A percentile compares a stretch with the other conserved stretches of the same genome.
These are phyloP conservation scores for Mortierella sp. DNA, from an alignment of 371 early-diverging fungal species.

Conservation along the genomic window DNA sequence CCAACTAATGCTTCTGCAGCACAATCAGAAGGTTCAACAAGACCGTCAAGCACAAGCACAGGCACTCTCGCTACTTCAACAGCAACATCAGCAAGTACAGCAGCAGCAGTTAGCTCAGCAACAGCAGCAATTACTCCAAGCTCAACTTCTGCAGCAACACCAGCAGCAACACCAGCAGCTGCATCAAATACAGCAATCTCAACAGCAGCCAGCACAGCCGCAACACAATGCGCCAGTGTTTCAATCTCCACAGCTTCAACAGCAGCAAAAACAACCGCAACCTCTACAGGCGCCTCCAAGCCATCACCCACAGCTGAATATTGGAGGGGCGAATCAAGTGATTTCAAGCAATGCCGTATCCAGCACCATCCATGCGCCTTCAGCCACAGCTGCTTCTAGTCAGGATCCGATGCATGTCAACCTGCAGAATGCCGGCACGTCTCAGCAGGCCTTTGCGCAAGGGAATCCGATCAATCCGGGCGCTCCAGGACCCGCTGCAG, in stretches of 20 bases:
- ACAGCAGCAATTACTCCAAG: constrained; percentile 15
- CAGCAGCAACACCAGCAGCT: constrained; percentile 4
- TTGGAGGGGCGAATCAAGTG: constrained; percentile 8
- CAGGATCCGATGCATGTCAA: constrained; percentile 9
- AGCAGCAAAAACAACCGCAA: constrained; percentile 10
- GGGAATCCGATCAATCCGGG: constrained; percentile 3
- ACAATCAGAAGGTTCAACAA: constrained; percentile 6
- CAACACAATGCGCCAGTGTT: constrained; percentile 9
- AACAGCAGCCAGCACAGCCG: constrained; percentile 7
- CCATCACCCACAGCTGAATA: constrained; percentile 6
- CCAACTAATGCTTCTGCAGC: constrained; percentile 15
- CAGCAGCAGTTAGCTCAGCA: constrained; percentile 20
- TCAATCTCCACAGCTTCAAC: constrained; percentile 11
- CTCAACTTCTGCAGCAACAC: constrained; percentile 10
- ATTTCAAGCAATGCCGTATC: constrained; percentile 10
- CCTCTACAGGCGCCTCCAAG: constrained; percentile 3
- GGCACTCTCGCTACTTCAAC: constrained; percentile 6
- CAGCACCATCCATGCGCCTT: constrained; percentile 6
- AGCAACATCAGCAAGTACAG: constrained; percentile 22
- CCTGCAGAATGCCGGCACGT: neutral
- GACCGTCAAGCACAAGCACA: constrained; percentile 16
- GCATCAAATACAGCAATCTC: neutral
- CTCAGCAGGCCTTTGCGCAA: constrained; percentile 5
- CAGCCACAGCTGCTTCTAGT: neutral
- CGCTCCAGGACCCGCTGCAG: constrained; percentile 1